These are phyloP conservation scores for Trypanosoma grayi DNA, from an alignment of 208 protist genomes.

Conservation along the genomic window DNA sequence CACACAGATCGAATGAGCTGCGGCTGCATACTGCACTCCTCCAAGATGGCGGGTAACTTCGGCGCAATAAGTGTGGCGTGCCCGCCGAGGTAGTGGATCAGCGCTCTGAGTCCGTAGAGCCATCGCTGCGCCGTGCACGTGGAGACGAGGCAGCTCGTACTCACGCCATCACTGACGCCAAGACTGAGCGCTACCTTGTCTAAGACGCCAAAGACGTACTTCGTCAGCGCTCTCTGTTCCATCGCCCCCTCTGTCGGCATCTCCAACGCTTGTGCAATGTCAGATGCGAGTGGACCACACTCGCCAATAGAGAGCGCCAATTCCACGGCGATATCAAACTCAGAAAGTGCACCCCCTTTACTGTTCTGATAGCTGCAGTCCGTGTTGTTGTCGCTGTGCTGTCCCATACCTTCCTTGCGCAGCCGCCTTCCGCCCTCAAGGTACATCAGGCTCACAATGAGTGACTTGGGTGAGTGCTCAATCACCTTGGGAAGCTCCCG, in stretches of 20 bases:
- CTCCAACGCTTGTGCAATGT: slow-evolving; percentile 10
- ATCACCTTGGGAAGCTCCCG: slow-evolving; percentile 25
- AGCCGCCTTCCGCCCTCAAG: slow-evolving; percentile 62
- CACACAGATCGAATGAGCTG: slow-evolving; percentile 33
- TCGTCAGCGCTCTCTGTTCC: slow-evolving; percentile 12
- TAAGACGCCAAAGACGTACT: slow-evolving; percentile 29
- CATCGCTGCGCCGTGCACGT: slow-evolving; percentile 46
- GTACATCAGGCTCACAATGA: slow-evolving; percentile 64
- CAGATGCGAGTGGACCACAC: slow-evolving; percentile 10
- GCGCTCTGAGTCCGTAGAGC: slow-evolving; percentile 59
- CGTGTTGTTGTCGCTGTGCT: slow-evolving; percentile 1
- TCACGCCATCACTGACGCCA: slow-evolving; percentile 9
- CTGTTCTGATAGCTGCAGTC: background rate
- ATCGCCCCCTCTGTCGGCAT: background rate
- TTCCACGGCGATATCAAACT: slow-evolving; percentile 40
- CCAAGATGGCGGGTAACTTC: slow-evolving; percentile 76
- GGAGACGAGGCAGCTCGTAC: slow-evolving; percentile 19
- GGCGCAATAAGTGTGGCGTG: slow-evolving; percentile 70
- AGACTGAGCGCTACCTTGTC: slow-evolving; percentile 19
- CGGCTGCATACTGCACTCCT: slow-evolving; percentile 34
- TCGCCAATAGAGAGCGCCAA: slow-evolving; percentile 45
- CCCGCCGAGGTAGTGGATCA: slow-evolving; percentile 65
- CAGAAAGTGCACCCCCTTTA: slow-evolving; percentile 9
- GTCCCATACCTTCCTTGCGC: slow-evolving; percentile 25
- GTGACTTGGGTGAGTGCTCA: slow-evolving; percentile 26